Percentiles rank a stretch among this genome's conserved stretches.
Evolutionary conservation across 768 basidiomycete genomes (phyloP).

Genomic region (Pisolithus marmoratus): DNA sequence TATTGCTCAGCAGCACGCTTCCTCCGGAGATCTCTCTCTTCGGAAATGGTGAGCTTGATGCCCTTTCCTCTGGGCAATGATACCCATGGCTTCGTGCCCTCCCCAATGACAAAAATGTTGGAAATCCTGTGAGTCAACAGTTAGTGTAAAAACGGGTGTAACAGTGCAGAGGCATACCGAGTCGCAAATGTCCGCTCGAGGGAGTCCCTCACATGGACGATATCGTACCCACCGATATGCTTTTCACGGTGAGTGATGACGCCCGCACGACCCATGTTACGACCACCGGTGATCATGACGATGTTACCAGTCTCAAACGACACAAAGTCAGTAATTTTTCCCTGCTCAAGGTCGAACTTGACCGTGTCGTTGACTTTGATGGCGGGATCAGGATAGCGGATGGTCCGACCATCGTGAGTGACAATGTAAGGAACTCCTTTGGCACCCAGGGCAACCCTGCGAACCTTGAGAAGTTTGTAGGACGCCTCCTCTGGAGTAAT

Average conservation of each 20-base stretch:
- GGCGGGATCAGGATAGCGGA: constrained; percentile 96
- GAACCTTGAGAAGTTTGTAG: constrained; percentile 96
- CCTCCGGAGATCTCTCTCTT: constrained; percentile 92
- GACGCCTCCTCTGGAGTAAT: constrained; percentile 96
- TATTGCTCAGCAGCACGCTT: constrained; percentile 71
- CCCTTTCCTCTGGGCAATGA: constrained; percentile 97
- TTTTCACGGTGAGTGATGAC: constrained; percentile 95
- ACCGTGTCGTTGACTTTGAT: constrained; percentile 97
- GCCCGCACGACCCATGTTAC: constrained; percentile 99
- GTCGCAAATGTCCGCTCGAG: constrained; percentile 96
- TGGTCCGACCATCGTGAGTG: constrained; percentile 99
- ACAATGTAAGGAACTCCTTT: constrained; percentile 96
- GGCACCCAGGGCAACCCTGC: constrained; percentile 83
- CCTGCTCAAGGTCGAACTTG: constrained; percentile 93
- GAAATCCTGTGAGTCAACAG: constrained; percentile 55
- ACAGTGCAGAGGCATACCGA: constrained; percentile 53
- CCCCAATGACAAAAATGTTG: constrained; percentile 98
- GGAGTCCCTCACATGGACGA: constrained; percentile 95
- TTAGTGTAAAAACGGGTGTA: neutral
- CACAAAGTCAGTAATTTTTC: constrained; percentile 88
- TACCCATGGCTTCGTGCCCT: constrained; percentile 93
- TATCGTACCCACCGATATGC: constrained; percentile 98
- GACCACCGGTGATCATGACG: constrained; percentile 96
- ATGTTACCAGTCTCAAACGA: constrained; percentile 98
- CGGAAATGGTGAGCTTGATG: constrained; percentile 93